Percentiles rank a stretch among this genome's conserved stretches.
phyloP scores from a whole-genome alignment of 805 yeast genomes.

The Saturnispora besseyi region DNA sequence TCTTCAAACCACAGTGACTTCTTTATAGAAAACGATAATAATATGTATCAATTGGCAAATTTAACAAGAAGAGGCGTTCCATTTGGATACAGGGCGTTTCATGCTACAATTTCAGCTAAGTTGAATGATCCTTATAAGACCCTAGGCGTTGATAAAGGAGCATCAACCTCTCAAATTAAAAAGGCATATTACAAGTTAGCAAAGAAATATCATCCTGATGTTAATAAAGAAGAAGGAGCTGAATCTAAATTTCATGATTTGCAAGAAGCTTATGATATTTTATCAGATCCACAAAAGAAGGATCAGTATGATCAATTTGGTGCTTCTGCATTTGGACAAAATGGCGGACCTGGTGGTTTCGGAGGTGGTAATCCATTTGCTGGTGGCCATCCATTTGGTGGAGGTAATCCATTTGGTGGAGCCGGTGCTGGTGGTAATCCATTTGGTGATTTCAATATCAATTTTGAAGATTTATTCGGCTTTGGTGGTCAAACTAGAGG shows the following conservation, averaged over 20 bases:
- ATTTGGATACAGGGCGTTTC: conserved; percentile 30
- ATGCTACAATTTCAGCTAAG: conserved; percentile 27
- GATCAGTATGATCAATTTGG: conserved; percentile 91
- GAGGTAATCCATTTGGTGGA: conserved; percentile 30
- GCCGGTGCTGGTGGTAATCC: conserved; percentile 31
- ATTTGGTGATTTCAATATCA: conserved; percentile 27
- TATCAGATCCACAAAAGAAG: conserved; percentile 77
- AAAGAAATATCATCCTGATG: conserved; percentile 92
- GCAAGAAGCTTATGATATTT: conserved; percentile 89
- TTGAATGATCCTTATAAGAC: conserved; percentile 73
- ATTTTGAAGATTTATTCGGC: conserved; percentile 51
- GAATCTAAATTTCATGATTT: conserved; percentile 85
- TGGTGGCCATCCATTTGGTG: conserved; percentile 32
- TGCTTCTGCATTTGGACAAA: conserved; percentile 67
- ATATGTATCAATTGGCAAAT: conserved; percentile 5
- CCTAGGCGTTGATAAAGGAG: conserved; percentile 65
- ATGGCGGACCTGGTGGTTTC: conserved; percentile 42
- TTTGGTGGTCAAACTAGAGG: conserved; percentile 28
- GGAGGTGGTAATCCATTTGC: conserved; percentile 38
- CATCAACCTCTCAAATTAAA: conserved; percentile 79
- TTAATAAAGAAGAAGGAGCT: conserved; percentile 83
- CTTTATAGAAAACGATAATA: not conserved
- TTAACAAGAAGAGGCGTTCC: not conserved
- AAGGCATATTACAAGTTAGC: conserved; percentile 92
- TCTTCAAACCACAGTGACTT: not conserved